phyloP scores from a whole-genome alignment of 108 stramenopile genomes.

The Cylindrotheca closterium region DNA sequence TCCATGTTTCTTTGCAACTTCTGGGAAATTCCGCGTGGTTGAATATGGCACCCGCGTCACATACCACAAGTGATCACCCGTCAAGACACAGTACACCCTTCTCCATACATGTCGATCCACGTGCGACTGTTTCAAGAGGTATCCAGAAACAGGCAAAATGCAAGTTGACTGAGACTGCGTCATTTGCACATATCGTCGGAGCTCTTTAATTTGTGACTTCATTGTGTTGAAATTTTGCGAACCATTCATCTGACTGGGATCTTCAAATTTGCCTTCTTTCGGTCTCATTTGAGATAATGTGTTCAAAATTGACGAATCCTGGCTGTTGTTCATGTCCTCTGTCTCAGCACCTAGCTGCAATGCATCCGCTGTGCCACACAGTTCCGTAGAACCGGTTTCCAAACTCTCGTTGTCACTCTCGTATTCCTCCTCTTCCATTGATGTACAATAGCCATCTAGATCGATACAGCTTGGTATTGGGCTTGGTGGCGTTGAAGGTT shows the following conservation, averaged over 20 bases:
- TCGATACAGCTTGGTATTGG: conserved; percentile 47
- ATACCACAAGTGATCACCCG: conserved; percentile 56
- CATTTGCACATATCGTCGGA: conserved; percentile 28
- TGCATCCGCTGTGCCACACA: conserved; percentile 6
- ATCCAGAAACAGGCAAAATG: conserved; percentile 27
- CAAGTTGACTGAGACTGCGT: conserved; percentile 17
- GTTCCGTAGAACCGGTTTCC: neutral
- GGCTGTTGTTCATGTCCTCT: neutral
- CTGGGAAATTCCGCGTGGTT: neutral
- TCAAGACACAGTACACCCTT: conserved; percentile 40
- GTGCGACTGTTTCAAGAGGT: conserved; percentile 42
- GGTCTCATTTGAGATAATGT: neutral
- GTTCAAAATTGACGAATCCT: neutral
- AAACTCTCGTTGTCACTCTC: conserved; percentile 3
- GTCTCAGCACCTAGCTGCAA: neutral
- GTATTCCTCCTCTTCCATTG: conserved; percentile 42
- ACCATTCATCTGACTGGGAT: neutral
- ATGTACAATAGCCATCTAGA: conserved; percentile 55
- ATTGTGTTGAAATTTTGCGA: neutral
- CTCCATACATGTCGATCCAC: conserved; percentile 49
- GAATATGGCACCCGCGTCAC: conserved; percentile 27
- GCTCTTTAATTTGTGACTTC: too few relatives aligned
- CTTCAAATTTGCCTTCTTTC: neutral
- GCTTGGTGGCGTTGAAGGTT: conserved; percentile 4
- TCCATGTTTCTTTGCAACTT: conserved; percentile 32